Percentiles rank a stretch among this genome's conserved stretches.
phyloP scores from a whole-genome alignment of 495 filamentous ascomycete species.

The Evernia prunastri region DNA sequence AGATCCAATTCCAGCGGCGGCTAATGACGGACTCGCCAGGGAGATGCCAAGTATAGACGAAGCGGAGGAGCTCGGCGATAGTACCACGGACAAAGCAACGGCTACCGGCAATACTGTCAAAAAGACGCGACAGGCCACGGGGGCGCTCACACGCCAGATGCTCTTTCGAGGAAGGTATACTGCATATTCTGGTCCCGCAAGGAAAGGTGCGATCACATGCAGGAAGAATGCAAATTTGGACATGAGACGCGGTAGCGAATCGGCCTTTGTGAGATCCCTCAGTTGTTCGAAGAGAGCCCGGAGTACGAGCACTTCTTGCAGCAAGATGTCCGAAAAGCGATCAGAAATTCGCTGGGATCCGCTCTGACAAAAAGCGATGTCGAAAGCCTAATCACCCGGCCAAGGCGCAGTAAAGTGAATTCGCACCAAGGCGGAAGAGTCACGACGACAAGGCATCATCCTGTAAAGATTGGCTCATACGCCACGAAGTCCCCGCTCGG shows the following conservation, averaged over 20 bases:
- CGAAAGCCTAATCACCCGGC: not conserved
- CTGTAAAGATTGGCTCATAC: not conserved
- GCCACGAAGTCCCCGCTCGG: not conserved
- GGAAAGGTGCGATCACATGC: conserved; percentile 74
- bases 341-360: not conserved
- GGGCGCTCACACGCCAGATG: not conserved
- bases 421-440: not conserved
- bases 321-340: not conserved
- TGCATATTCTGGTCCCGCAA: conserved; percentile 84
- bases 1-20: not conserved
- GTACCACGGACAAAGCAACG: not conserved
- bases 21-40: not conserved
- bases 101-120: too few relatives aligned
- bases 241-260: conserved; percentile 65
- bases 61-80: not conserved
- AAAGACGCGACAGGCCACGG: not conserved
- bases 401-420: not conserved
- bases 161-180: conserved; percentile 56
- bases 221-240: conserved; percentile 77
- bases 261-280: conserved; percentile 52
- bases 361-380: not conserved
- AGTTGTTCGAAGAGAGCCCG: conserved; percentile 46
- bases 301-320: not conserved
- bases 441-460: not conserved
- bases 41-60: too few relatives aligned